Percentiles rank a stretch among this genome's conserved stretches.
These are phyloP conservation scores for Apophysomyces sp. DNA, from an alignment of 371 early-diverging fungal species.

Conservation along the genomic window DNA sequence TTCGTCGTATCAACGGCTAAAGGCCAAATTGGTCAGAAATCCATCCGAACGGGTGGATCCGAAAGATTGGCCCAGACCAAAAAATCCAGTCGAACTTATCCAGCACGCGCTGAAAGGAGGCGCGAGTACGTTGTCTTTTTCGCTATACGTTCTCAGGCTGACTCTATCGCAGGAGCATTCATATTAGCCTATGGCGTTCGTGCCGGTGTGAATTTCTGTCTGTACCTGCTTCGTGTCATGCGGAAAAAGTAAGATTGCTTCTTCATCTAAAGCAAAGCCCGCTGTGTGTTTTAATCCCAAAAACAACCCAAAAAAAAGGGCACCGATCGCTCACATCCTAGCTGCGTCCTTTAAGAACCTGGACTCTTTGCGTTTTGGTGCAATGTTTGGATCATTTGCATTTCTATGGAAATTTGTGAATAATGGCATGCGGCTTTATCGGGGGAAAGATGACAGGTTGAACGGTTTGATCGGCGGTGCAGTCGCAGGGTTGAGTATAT, in stretches of 20 bases:
- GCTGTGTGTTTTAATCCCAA: not conserved
- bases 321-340: slow-evolving; percentile 35
- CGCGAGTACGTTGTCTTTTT: slow-evolving; percentile 27
- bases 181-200: slow-evolving; percentile 48
- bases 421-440: slow-evolving; percentile 58
- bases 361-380: slow-evolving; percentile 64
- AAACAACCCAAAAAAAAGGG: slow-evolving; percentile 28
- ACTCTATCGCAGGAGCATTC: slow-evolving; percentile 40
- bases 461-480: slow-evolving; percentile 63
- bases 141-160: not conserved
- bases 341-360: slow-evolving; percentile 50
- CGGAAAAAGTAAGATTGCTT: slow-evolving; percentile 38
- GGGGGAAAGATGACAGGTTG: slow-evolving; percentile 60
- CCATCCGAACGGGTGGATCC: slow-evolving; percentile 30
- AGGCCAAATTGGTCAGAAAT: slow-evolving; percentile 36
- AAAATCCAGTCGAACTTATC: slow-evolving; percentile 27
- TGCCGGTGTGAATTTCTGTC: slow-evolving; percentile 49
- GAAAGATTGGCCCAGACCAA: slow-evolving; percentile 41
- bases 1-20: slow-evolving; percentile 42
- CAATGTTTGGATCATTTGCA: slow-evolving; percentile 73
- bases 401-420: slow-evolving; percentile 75
- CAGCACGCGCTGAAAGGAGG: slow-evolving; percentile 51
- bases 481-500: slow-evolving; percentile 54
- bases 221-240: slow-evolving; percentile 43
- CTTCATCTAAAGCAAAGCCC: not conserved